These are phyloP conservation scores for Psilocybe sp. DNA, from an alignment of 768 basidiomycete genomes.

Conservation along the genomic window DNA sequence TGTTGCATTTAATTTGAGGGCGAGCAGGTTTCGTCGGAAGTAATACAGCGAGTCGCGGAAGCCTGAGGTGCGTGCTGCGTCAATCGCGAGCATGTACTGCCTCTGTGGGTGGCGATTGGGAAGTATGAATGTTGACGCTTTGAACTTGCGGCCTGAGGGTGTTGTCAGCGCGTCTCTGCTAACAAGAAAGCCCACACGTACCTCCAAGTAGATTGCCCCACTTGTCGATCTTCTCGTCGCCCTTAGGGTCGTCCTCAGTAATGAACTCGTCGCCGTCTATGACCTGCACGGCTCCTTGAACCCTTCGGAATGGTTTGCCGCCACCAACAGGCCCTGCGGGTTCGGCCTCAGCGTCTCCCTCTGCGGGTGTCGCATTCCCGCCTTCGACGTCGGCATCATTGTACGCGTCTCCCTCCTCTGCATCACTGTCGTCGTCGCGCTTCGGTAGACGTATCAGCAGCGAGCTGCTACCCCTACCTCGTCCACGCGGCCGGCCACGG, in stretches of 20 bases:
- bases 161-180: conserved; percentile 2
- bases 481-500: conserved; percentile 34
- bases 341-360: conserved; percentile 37
- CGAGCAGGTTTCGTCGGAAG: conserved; percentile 87
- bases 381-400: conserved; percentile 21
- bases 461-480: conserved; percentile 17
- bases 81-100: conserved; percentile 94
- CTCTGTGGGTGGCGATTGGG: conserved; percentile 81
- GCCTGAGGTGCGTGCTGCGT: conserved; percentile 93
- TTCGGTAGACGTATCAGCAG: conserved; percentile 25
- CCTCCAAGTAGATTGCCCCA: conserved; percentile 84
- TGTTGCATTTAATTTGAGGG: conserved; percentile 87
- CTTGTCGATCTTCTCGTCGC: conserved; percentile 88
- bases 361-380: conserved; percentile 28
- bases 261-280: conserved; percentile 90
- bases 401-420: conserved; percentile 13
- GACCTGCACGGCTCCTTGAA: conserved; percentile 71
- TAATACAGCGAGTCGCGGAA: conserved; percentile 98
- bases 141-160: conserved; percentile 75
- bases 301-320: conserved; percentile 69
- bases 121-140: conserved; percentile 84
- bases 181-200: conserved; percentile 25
- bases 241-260: conserved; percentile 79
- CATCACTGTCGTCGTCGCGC: conserved; percentile 32
- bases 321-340: conserved; percentile 44